These are phyloP conservation scores for Mortierella sp. DNA, from an alignment of 371 early-diverging fungal species.

Conservation along the genomic window DNA sequence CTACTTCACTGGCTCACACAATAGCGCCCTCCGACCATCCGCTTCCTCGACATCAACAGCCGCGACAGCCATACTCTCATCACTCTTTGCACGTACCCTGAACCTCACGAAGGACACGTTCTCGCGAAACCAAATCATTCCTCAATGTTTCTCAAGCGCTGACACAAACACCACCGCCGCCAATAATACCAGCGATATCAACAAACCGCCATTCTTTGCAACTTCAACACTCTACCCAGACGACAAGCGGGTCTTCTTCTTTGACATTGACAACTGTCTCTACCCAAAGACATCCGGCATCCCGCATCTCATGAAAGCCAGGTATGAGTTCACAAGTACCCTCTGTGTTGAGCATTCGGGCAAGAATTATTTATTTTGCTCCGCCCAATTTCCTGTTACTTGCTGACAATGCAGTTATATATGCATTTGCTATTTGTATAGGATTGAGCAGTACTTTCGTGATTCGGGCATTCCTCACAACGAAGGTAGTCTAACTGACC, in stretches of 20 bases:
- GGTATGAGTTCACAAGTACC: conserved; percentile 41
- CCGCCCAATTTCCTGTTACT: neutral
- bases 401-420: neutral
- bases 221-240: neutral
- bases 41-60: neutral
- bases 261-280: conserved; percentile 90
- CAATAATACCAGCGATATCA: neutral
- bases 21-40: neutral
- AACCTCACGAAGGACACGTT: neutral
- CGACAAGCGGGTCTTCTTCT: conserved; percentile 74
- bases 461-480: conserved; percentile 22
- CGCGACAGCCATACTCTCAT: neutral
- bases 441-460: conserved; percentile 46
- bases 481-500: conserved; percentile 20
- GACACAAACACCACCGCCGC: no score
- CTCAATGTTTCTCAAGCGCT: neutral
- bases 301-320: conserved; percentile 70
- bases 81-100: neutral
- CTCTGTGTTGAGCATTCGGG: neutral
- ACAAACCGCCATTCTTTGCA: neutral
- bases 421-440: neutral
- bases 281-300: conserved; percentile 76
- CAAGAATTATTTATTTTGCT: neutral
- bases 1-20: neutral
- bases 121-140: neutral